Base-by-base conservation (phyloP, 1,284 basidiomycete genomes). In the Ustilago esculenta region DNA sequence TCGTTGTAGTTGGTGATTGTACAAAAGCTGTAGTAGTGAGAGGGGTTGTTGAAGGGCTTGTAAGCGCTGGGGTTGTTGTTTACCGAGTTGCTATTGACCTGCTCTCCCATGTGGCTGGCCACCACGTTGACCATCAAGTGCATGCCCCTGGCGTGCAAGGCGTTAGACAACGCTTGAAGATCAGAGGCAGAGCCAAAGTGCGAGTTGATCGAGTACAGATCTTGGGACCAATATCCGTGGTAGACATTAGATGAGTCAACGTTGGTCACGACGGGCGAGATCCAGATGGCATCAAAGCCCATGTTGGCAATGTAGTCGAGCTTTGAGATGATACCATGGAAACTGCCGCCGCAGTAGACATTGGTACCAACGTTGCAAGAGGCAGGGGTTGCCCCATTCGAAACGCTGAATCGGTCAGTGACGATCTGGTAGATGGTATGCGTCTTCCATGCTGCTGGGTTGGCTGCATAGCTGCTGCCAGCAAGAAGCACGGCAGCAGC, bases 81-180 rank as follows among this genome's bases (percentile, higher is more conserved):
- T 18, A 30, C 44, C 17, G 35, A 45, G 43, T 41, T 47, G 12
- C 49, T 49, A 5, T 51, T 47, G 9, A 44, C 48, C 24, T 51
- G 48, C 14, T 23, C 37, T 9, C 56, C 90, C 43, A 90, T 86
- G 79, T 90, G 88, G 82, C 91, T 91, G 25, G 90, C 87, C 32
- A 90, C 90, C 42, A 91, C 83, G 77, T 91, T 90, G 59, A 91
- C 87, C 90, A 91, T 91, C 67, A 90, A 83, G 75, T 87, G 88
- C 86, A 91, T 91, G 45, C 85, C 85, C 35, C 90, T 86, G 24
- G 84, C 83, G 80, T 92, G 90, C 14, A 91, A 76, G 47, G 88
- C 89, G 14, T 83, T 83, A 24, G 86, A 85, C 37, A 91, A 85
- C 0, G 86, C 85, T 66, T 88, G 88, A 48, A 92, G 86, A 79